Conservation (phyloP, 805 yeast genomes). For the Yamadazyma akitaensis region DNA sequence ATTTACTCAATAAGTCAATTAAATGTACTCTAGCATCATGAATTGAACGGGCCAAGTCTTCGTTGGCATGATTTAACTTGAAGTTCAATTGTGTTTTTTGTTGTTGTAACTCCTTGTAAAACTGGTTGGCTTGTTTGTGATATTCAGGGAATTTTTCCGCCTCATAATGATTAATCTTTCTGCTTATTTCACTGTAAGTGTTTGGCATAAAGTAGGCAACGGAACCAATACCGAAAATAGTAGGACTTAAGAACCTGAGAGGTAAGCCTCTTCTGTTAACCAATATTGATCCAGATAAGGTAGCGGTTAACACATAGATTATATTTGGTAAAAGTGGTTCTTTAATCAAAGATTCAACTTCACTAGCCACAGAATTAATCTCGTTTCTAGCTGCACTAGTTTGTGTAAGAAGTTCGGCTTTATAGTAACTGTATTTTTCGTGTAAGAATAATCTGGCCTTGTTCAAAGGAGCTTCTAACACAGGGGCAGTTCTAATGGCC, state of each 20-base stretch:
- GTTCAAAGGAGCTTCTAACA: conserved; percentile 43
- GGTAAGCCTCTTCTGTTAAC: conserved; percentile 47
- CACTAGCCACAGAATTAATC: conserved; percentile 23
- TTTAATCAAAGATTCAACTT: conserved; percentile 33
- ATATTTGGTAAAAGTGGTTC: conserved; percentile 57
- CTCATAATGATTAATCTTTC: conserved; percentile 25
- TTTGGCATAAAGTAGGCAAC: conserved; percentile 52
- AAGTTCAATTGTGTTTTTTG: conserved; percentile 13
- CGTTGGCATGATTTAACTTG: conserved; percentile 13
- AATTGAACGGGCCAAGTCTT: conserved; percentile 18
- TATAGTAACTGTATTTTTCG: conserved; percentile 32
- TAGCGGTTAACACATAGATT: conserved; percentile 51
- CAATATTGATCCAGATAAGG: conserved; percentile 56
- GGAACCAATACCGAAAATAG: conserved; percentile 44
- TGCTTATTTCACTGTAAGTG: conserved; percentile 35
- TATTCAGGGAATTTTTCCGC: conserved; percentile 29
- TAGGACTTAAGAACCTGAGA: conserved; percentile 50
- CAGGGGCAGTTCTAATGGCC: conserved; percentile 49
- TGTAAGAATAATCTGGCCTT: conserved; percentile 36
- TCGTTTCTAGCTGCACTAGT: conserved; percentile 48
- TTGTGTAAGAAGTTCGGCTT: conserved; percentile 47
- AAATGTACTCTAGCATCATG: conserved; percentile 25
- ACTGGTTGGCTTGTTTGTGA: conserved; percentile 23
- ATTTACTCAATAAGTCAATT: conserved; percentile 11
- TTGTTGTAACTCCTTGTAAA: conserved; percentile 10